Evolutionary conservation across 441 rosid genomes (phyloP), one percentile per base, ranked within the genome.

Genomic region (Gossypium lobatum): DNA sequence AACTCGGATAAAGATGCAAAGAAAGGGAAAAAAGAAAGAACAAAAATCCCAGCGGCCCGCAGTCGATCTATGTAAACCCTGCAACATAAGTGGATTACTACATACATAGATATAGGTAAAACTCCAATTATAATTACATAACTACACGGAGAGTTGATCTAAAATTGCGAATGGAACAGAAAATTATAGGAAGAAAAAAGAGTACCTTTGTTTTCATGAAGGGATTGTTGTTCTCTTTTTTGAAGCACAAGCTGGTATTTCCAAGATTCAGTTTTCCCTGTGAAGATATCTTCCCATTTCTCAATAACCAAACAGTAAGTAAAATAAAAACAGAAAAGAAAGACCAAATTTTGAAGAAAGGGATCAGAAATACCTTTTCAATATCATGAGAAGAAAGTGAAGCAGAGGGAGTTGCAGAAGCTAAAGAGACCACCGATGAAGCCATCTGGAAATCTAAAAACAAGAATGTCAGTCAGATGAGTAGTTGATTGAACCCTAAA

Each of bases 211-310:
- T 76, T 80, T 84, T 89, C 14, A 70, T 31, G 68, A 87, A 77
- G 2, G 83, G 80, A 71, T 78, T 80, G 58, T 52, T 42, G 70
- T 77, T 79, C 73, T 79, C 83, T 72, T 75, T 80, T 50, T 69
- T 74, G 53, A 78, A 72, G 76, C 64, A 64, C 52, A 83, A 82
- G 75, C 77, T 71, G 0, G 80, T 76, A 72, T 67, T 84, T 68
- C 93, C 86, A 75, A 85, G 81, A 85, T 85, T 88, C 77, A 81
- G 76, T 78, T 85, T 89, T 25, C 84, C 89, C 97, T 89, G 80
- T 26, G 39, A 61, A 79, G 53, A 70, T 21, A 20, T 65, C 34
- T 48, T 42, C 34, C 63, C 65, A 72, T 64, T 65, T 66, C 55
- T 72, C 50, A 62, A 46, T 58, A 46, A 73, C 37, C 64, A 68